phyloP scores from a whole-genome alignment of 371 early-diverging fungal genomes.

The Mortierella sp. region DNA sequence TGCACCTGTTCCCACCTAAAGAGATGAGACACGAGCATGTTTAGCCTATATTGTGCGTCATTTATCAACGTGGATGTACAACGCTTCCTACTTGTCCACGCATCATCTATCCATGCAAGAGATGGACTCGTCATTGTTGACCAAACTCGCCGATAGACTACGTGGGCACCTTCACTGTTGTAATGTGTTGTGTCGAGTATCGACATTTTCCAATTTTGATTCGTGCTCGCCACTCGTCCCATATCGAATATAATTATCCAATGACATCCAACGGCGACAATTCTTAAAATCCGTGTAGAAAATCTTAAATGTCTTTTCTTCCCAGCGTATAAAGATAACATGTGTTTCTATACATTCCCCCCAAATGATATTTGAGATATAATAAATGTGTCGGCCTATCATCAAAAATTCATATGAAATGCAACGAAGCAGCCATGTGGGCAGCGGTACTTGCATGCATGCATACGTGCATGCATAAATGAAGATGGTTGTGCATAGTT shows the following conservation, averaged over 20 bases:
- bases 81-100: neutral
- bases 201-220: neutral
- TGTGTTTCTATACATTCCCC: neutral
- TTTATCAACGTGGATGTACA: constrained; percentile 1
- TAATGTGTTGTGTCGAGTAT: neutral
- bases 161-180: neutral
- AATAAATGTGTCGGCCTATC: neutral
- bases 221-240: neutral
- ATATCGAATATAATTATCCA: too few species aligned
- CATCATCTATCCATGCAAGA: neutral
- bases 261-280: neutral
- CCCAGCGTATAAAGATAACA: neutral
- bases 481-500: neutral
- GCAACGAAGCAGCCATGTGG: neutral
- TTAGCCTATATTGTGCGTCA: neutral
- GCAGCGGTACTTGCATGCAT: neutral
- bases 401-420: constrained; percentile 2
- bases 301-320: neutral
- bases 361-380: neutral
- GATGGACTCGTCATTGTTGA: neutral
- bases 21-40: neutral
- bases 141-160: neutral
- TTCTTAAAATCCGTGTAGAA: neutral
- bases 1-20: constrained; percentile 1
- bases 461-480: neutral